These are phyloP conservation scores for Grammothele lineata DNA, from an alignment of 768 basidiomycete species.

Conservation along the genomic window DNA sequence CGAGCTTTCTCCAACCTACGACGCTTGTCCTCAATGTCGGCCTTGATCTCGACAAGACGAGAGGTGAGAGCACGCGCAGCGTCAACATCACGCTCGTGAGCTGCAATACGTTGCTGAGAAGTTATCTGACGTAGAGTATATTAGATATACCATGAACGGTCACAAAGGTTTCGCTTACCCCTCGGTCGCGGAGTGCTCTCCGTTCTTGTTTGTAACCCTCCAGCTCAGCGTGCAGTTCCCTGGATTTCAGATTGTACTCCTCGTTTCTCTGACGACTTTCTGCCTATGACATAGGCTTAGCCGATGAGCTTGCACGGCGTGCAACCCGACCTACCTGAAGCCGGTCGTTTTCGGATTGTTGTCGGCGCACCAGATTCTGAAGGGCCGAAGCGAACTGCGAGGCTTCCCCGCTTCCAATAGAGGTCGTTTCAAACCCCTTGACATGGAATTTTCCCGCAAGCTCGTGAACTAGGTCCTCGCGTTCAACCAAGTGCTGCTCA, in stretches of 20 bases:
- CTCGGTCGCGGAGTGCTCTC: slow-evolving; percentile 47
- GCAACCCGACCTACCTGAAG: slow-evolving; percentile 51
- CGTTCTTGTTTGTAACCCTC: slow-evolving; percentile 53
- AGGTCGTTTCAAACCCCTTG: slow-evolving; percentile 67
- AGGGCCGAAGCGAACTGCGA: slow-evolving; percentile 69
- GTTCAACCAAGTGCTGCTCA: slow-evolving; percentile 58
- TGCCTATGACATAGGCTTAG: slow-evolving; percentile 37
- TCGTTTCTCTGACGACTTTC: slow-evolving; percentile 54
- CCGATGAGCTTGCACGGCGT: neutral
- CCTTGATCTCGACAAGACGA: slow-evolving; percentile 48
- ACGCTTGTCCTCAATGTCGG: slow-evolving; percentile 70
- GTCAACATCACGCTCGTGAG: slow-evolving; percentile 54
- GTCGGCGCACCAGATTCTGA: slow-evolving; percentile 55
- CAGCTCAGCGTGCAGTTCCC: slow-evolving; percentile 51
- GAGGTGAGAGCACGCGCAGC: slow-evolving; percentile 48
- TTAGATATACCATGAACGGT: neutral
- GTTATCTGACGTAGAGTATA: slow-evolving; percentile 16
- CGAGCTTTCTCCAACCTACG: slow-evolving; percentile 56
- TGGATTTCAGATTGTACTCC: slow-evolving; percentile 60
- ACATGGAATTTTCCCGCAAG: slow-evolving; percentile 66
- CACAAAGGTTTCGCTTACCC: slow-evolving; percentile 36
- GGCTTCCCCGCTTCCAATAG: slow-evolving; percentile 68
- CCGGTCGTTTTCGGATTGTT: slow-evolving; percentile 59
- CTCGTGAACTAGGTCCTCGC: slow-evolving; percentile 71
- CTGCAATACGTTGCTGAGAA: slow-evolving; percentile 43